Evolutionary conservation across 1,139 yeast genomes (phyloP).

Genomic region (Saccharomycopsis hybrid): DNA sequence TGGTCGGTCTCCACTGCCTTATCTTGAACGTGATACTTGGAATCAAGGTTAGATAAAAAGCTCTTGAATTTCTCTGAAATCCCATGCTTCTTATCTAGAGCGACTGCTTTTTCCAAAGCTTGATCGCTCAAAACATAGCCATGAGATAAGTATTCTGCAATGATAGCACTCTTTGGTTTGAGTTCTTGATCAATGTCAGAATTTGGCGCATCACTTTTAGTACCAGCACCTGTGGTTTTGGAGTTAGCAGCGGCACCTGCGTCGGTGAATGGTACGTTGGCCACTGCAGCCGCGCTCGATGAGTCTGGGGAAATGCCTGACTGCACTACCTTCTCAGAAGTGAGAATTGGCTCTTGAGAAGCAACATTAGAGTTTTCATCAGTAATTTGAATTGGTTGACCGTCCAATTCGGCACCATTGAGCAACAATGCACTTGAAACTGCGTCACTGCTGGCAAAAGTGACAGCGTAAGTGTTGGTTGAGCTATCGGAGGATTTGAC

Average conservation of each 20-base stretch:
- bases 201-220: slow-evolving; percentile 17
- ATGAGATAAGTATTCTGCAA: slow-evolving; percentile 68
- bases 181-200: slow-evolving; percentile 64
- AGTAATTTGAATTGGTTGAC: slow-evolving; percentile 44
- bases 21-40: slow-evolving; percentile 52
- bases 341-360: slow-evolving; percentile 22
- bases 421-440: slow-evolving; percentile 66
- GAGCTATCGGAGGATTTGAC: slow-evolving; percentile 28
- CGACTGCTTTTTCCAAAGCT: slow-evolving; percentile 52
- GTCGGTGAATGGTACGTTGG: slow-evolving; percentile 15
- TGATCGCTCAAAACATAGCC: slow-evolving; percentile 66
- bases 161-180: slow-evolving; percentile 68
- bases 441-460: slow-evolving; percentile 55
- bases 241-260: slow-evolving; percentile 9
- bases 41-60: slow-evolving; percentile 50
- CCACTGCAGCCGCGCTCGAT: slow-evolving; percentile 18
- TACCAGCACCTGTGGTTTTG: slow-evolving; percentile 21
- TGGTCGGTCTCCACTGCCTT: slow-evolving; percentile 29
- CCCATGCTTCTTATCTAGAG: slow-evolving; percentile 62
- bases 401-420: slow-evolving; percentile 69
- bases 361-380: slow-evolving; percentile 27
- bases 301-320: slow-evolving; percentile 18
- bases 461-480: slow-evolving; percentile 41
- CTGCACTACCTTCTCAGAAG: slow-evolving; percentile 17
- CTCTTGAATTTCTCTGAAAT: slow-evolving; percentile 47